Conservation (phyloP, 371 early-diverging fungal species). For the Saksenaea oblongispora region DNA sequence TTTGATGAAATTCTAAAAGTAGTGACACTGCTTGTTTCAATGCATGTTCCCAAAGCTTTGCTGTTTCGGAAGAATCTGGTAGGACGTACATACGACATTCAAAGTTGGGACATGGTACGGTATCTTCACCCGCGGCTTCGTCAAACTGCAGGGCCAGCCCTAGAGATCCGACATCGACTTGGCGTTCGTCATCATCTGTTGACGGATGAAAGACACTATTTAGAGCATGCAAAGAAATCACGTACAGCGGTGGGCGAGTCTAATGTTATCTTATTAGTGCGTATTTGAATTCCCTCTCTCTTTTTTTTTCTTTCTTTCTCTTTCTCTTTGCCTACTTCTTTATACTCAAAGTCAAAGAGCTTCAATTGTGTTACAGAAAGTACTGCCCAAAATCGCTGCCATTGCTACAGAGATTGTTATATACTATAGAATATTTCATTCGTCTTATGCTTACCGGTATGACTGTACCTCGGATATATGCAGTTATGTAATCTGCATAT, state of each 20-base stretch:
- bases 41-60: constrained; percentile 39
- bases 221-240: constrained; percentile 33
- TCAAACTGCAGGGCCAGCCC: constrained; percentile 47
- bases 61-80: constrained; percentile 29
- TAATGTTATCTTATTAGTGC: constrained; percentile 9
- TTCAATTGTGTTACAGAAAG: constrained; percentile 32
- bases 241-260: constrained; percentile 28
- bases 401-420: constrained; percentile 30
- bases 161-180: constrained; percentile 43
- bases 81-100: constrained; percentile 50
- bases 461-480: constrained; percentile 38
- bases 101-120: constrained; percentile 14
- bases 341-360: constrained; percentile 52
- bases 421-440: neutral
- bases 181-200: constrained; percentile 43
- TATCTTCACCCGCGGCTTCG: constrained; percentile 12
- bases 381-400: constrained; percentile 48
- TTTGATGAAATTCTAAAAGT: constrained; percentile 14
- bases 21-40: constrained; percentile 22
- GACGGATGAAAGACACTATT: constrained; percentile 38
- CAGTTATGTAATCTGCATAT: constrained; percentile 40
- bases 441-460: constrained; percentile 35
- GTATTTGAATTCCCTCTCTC: neutral
- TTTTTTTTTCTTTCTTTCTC: neutral
- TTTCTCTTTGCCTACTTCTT: constrained; percentile 24